phyloP scores from a whole-genome alignment of 169 alveolate genomes.

The Plasmodium adleri region DNA sequence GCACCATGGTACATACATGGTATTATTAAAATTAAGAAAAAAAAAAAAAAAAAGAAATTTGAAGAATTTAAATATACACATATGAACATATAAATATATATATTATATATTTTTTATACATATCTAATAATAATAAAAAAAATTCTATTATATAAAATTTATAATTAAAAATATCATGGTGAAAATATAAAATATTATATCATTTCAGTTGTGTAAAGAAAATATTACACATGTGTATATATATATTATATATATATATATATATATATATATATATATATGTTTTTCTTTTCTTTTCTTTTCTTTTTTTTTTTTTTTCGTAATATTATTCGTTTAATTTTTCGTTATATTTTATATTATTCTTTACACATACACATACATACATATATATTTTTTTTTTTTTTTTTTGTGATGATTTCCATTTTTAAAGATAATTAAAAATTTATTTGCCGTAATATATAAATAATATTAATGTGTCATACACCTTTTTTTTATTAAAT shows the following conservation, averaged over 20 bases:
- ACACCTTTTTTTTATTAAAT: conserved; percentile 10
- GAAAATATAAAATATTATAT: conserved; percentile 14
- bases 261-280: neutral
- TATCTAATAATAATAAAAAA: too few species aligned
- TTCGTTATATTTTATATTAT: too few species aligned
- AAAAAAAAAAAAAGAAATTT: neutral
- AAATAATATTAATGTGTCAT: neutral
- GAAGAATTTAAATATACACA: neutral
- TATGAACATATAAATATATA: neutral
- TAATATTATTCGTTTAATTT: too few species aligned
- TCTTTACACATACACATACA: too few species aligned
- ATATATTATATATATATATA: too few species aligned
- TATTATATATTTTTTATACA: neutral
- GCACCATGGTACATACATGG: conserved; percentile 71
- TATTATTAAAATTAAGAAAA: neutral
- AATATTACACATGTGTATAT: conserved; percentile 3
- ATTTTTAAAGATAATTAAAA: conserved; percentile 26
- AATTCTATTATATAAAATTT: conserved; percentile 13
- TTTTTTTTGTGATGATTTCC: conserved; percentile 24
- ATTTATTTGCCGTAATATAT: conserved; percentile 12
- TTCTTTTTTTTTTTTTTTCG: too few species aligned
- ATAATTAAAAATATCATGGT: neutral
- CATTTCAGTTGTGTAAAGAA: conserved; percentile 28
- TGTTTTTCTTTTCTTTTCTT: conserved; percentile 8
- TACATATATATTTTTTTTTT: neutral